Evolutionary conservation across 345 rosid species (phyloP), one percentile per base, ranked within the genome.

Genomic region (Arabis alpina): DNA sequence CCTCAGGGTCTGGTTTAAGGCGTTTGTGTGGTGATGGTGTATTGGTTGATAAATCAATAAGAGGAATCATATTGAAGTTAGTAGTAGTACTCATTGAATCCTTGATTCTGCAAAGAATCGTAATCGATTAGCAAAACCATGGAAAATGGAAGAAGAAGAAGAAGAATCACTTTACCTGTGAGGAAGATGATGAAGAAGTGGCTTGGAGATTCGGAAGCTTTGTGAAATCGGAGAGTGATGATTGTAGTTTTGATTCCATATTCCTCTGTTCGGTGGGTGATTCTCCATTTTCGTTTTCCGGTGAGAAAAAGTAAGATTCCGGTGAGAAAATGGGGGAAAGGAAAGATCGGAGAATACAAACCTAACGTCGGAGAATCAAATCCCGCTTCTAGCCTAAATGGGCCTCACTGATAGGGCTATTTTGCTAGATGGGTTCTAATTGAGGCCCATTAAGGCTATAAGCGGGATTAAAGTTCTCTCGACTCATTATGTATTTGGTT

Each of bases 171-270:
- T 28, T 3, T 28, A 85, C 92, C 78, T 74, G 48, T 54, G 64
- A 61, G 81, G 76, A 34, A 61, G 55, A 10, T 43, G 77, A 45
- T 80, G 79, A 68, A 86, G 77, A 57, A 86, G 77, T 3, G 92
- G 90, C 76, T 89, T 92, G 11, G 85, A 77, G 10, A 81, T 80
- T 61, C 85, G 82, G 78, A 90, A 92, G 62, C 81, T 84, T 9
- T 81, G 85, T 59, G 93, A 82, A 58, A 88, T 82, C 19, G 85
- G 86, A 71, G 36, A 34, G 6, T 34, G 65, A 36, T 73, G 85
- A 19, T 13, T 53, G 5, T 61, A 42, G 36, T 68, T 56, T 61
- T 54, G 70, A 47, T 68, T 61, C 78, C 57, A 54, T 10, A 75
- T 68, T 39, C 78, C 78, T 75, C 78, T 75, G 53, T 75, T 75